A percentile compares a stretch with the other conserved stretches of the same genome.
Evolutionary conservation across 139 green algal species (phyloP).

Genomic region (Gonium pectorale): DNA sequence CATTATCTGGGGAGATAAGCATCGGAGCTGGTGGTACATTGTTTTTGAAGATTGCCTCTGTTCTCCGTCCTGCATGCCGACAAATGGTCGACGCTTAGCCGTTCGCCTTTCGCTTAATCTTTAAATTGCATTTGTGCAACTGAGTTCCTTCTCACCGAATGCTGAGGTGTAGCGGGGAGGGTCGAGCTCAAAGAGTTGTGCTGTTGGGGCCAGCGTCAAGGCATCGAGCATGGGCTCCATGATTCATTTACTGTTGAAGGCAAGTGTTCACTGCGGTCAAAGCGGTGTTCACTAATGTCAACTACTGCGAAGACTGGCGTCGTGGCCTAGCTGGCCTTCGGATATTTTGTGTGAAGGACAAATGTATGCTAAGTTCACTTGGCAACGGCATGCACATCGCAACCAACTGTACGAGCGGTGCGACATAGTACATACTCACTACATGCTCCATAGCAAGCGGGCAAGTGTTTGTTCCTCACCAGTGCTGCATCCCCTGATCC

Average conservation of each 20-base stretch:
- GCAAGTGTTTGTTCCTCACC: too few relatives aligned
- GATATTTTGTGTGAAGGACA: background rate
- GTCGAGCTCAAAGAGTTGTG: slow-evolving; percentile 35
- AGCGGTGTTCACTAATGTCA: background rate
- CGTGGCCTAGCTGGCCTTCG: background rate
- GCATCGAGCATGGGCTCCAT: slow-evolving; percentile 30
- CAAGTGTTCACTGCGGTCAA: background rate
- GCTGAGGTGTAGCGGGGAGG: slow-evolving; percentile 33
- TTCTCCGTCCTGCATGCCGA: slow-evolving; percentile 2
- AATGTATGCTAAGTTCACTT: background rate
- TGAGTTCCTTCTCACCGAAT: too few relatives aligned
- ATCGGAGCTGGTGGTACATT: slow-evolving; percentile 33
- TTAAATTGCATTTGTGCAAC: too few relatives aligned
- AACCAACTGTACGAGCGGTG: too few relatives aligned
- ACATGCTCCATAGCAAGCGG: too few relatives aligned
- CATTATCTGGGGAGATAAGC: slow-evolving; percentile 30
- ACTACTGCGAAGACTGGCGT: background rate
- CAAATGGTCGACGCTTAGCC: too few relatives aligned
- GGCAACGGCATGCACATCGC: too few relatives aligned
- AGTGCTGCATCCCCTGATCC: too few relatives aligned
- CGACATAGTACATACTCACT: too few relatives aligned
- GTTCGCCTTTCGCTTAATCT: too few relatives aligned
- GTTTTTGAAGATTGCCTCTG: slow-evolving; percentile 21
- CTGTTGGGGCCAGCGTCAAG: background rate
- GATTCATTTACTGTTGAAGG: background rate